Evolutionary conservation across 2,329 filamentous ascomycete species (phyloP).

Genomic region (Exserohilum rostratum): DNA sequence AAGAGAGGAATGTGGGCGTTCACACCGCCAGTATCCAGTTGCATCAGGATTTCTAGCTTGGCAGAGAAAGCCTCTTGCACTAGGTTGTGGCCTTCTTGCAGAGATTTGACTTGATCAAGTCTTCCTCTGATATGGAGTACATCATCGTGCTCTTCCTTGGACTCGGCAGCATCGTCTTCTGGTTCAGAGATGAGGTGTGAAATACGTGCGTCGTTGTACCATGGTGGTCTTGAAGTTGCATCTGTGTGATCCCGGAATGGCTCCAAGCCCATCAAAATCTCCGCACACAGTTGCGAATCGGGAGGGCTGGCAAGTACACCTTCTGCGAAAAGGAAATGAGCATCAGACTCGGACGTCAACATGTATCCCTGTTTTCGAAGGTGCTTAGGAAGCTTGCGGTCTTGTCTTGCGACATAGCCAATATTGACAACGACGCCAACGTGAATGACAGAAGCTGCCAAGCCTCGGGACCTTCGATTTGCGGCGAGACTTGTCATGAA

Average conservation of each 20-base stretch:
- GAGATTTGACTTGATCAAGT: too few species aligned
- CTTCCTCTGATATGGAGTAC: too few species aligned
- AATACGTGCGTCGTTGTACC: too few species aligned
- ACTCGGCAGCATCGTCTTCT: too few species aligned
- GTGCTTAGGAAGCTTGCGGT: background rate
- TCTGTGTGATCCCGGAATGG: background rate
- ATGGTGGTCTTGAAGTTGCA: too few species aligned
- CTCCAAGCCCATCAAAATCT: slow-evolving; percentile 35
- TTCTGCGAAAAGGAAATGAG: background rate
- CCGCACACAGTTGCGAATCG: background rate
- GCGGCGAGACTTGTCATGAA: slow-evolving; percentile 52
- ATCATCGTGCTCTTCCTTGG: too few species aligned
- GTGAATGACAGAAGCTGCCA: slow-evolving; percentile 4
- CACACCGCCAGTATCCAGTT: too few species aligned
- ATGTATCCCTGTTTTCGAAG: background rate
- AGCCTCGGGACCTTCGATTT: slow-evolving; percentile 20
- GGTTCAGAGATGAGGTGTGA: too few species aligned
- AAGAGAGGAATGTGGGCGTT: background rate
- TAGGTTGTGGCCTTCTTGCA: too few species aligned
- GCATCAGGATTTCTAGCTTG: too few species aligned
- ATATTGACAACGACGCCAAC: slow-evolving; percentile 38
- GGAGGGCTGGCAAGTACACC: background rate
- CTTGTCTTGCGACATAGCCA: slow-evolving; percentile 43
- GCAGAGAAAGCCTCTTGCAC: too few species aligned
- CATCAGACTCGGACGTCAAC: background rate